A percentile compares a stretch with the other conserved stretches of the same genome.
phyloP scores from a whole-genome alignment of 1,284 basidiomycete genomes.

The Cryptococcus depauperatus region DNA sequence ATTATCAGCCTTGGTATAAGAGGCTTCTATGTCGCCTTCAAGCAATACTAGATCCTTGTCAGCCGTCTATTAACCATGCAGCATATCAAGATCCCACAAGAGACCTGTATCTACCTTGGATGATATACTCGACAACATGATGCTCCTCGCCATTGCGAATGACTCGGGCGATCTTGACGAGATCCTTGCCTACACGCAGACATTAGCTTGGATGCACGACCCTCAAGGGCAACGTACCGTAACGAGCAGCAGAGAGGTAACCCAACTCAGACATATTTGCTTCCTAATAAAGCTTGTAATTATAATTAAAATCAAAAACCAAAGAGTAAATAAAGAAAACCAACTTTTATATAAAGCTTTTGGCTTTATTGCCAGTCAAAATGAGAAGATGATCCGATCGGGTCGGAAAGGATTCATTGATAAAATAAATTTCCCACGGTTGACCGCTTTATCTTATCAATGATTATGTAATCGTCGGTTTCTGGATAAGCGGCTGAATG shows the following conservation, averaged over 20 bases:
- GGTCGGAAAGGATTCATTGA: too few relatives aligned
- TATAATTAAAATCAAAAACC: too few relatives aligned
- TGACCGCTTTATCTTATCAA: too few relatives aligned
- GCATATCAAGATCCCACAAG: too few relatives aligned
- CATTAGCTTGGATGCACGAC: conserved; percentile 2
- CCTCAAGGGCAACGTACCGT: conserved; percentile 26
- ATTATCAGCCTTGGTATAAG: conserved; percentile 78
- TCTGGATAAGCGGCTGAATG: background rate
- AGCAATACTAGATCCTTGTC: conserved; percentile 51
- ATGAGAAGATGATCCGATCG: background rate
- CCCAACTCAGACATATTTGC: conserved; percentile 32
- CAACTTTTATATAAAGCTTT: background rate
- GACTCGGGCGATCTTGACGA: conserved; percentile 71
- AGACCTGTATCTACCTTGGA: conserved; percentile 50
- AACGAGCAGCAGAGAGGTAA: conserved; percentile 34
- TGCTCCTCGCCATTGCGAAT: conserved; percentile 56
- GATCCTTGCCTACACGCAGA: conserved; percentile 60
- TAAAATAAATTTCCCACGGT: too few relatives aligned
- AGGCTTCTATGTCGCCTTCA: conserved; percentile 68
- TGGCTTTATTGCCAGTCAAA: too few relatives aligned
- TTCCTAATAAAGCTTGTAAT: too few relatives aligned
- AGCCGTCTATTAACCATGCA: conserved; percentile 3
- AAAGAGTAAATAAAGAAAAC: too few relatives aligned
- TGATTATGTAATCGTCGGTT: background rate
- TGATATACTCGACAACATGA: conserved; percentile 40